Base-by-base conservation (phyloP, 1,284 basidiomycete genomes). In the Ganoderma boninense region DNA sequence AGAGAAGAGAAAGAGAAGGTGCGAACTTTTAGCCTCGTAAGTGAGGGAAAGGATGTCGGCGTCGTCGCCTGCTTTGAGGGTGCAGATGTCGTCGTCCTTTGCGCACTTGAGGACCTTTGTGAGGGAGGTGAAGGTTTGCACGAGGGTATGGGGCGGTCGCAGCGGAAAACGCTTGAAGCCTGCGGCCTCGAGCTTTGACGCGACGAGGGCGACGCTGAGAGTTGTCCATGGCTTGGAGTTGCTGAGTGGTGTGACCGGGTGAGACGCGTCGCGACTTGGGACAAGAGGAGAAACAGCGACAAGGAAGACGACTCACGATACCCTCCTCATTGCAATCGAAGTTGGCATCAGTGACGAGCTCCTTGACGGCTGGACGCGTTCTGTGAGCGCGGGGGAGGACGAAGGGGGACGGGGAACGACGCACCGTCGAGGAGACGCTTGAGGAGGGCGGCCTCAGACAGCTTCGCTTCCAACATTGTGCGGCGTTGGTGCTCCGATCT, bases 181-280 rank as follows among this genome's bases (percentile, higher is more conserved):
- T 0, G 87, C 84, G 0, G 90, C 88, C 40, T 91, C 84, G 63
- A 98, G 88, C 73, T n/a, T 92, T 88, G 64, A 97, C 94, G 95
- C 85, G 49, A 99, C 97, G 71, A 99, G 93, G 1, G 97, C 98
- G 78, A 99, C 97, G 83, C n/a, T 99, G 98, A 7, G 97, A 99
- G 89, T 98, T 99, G 87, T 99, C 98, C 98, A 99, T 99, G 0
- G 98, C 97, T 87, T 99, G 98, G 18, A 98, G 88, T 62, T 62
- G 40, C 42, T 62, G 60, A n/a, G 5, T 23, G 14, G 60, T 26
- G 57, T n/a, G n/a, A 26, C 26, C 13, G 23, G 23, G 26, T 62
- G 7, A 62, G 60, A 44, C 38, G 42, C 23, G 60, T 62, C 40
- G 54, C 8, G 54, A 32, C 29, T 57, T 57, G 54, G 14, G 26